phyloP scores from a whole-genome alignment of 73 alveolate species.

The Tetrahymena elliotti region DNA sequence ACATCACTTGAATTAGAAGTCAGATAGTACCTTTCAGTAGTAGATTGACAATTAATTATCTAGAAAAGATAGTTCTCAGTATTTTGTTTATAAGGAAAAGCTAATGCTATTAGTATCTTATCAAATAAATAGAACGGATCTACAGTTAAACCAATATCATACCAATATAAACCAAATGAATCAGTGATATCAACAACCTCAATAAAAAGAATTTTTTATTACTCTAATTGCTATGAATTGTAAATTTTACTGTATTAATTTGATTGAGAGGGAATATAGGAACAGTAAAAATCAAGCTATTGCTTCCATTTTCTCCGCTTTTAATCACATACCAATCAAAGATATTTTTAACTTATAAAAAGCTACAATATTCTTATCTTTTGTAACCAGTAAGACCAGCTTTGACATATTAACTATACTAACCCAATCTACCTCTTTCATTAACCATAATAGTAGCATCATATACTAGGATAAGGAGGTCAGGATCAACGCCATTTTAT shows the following conservation, averaged over 20 bases:
- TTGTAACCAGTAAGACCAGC: neutral
- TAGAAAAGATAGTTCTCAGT: neutral
- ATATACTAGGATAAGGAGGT: too few relatives aligned
- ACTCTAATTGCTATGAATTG: too few relatives aligned
- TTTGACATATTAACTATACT: too few relatives aligned
- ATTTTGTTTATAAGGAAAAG: neutral
- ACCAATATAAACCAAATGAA: neutral
- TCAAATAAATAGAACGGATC: neutral
- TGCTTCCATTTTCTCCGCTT: neutral
- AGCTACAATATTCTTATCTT: neutral
- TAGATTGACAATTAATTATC: neutral
- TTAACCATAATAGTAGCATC: neutral
- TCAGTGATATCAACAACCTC: neutral
- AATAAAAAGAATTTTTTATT: too few relatives aligned
- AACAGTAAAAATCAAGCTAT: neutral
- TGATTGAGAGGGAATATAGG: neutral
- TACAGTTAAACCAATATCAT: neutral
- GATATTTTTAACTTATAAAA: neutral
- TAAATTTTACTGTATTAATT: neutral
- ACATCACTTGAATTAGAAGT: neutral
- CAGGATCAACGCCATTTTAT: neutral
- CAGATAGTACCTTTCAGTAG: neutral
- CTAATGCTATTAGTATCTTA: neutral
- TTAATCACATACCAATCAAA: neutral
- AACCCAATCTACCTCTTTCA: neutral